A percentile compares a stretch with the other conserved stretches of the same genome.
These are phyloP conservation scores for Spiromastix sp. DNA, from an alignment of 2,329 filamentous ascomycete species.

Conservation along the genomic window DNA sequence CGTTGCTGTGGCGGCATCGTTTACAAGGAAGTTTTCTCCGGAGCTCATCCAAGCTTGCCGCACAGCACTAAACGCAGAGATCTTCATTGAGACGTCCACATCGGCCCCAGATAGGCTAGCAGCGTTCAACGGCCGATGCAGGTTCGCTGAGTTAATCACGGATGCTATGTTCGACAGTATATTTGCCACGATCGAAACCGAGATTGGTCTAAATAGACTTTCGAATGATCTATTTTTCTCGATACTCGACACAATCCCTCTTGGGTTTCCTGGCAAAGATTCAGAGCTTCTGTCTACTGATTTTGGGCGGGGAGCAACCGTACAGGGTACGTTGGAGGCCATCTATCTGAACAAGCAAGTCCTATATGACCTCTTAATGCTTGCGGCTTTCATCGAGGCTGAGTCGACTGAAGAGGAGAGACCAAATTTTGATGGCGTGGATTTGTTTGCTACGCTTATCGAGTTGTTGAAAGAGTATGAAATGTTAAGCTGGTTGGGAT, in stretches of 20 bases:
- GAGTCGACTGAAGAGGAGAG: slow-evolving; percentile 67
- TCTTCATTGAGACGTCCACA: slow-evolving; percentile 62
- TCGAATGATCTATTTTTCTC: slow-evolving; percentile 43
- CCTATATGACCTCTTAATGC: slow-evolving; percentile 69
- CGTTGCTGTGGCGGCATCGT: slow-evolving; percentile 57
- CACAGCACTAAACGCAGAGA: slow-evolving; percentile 57
- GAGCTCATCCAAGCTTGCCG: slow-evolving; percentile 58
- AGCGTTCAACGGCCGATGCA: slow-evolving; percentile 65
- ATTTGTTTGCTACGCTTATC: slow-evolving; percentile 55
- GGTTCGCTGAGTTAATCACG: slow-evolving; percentile 66
- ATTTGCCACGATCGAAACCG: slow-evolving; percentile 57
- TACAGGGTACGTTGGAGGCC: slow-evolving; percentile 70
- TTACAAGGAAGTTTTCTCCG: slow-evolving; percentile 60
- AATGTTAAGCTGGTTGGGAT: slow-evolving; percentile 54
- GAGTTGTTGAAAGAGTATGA: slow-evolving; percentile 62
- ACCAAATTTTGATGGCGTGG: slow-evolving; percentile 52
- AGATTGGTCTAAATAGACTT: slow-evolving; percentile 41
- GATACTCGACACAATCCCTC: slow-evolving; percentile 40
- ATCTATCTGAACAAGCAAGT: slow-evolving; percentile 62
- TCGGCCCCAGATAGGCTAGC: slow-evolving; percentile 66
- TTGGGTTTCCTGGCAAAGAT: slow-evolving; percentile 29
- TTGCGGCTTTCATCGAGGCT: slow-evolving; percentile 78
- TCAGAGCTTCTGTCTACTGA: slow-evolving; percentile 46
- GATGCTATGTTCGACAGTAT: slow-evolving; percentile 70
- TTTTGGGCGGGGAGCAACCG: slow-evolving; percentile 64